Conservation (phyloP, 1,139 yeast species). For the Taphrina deformans region DNA sequence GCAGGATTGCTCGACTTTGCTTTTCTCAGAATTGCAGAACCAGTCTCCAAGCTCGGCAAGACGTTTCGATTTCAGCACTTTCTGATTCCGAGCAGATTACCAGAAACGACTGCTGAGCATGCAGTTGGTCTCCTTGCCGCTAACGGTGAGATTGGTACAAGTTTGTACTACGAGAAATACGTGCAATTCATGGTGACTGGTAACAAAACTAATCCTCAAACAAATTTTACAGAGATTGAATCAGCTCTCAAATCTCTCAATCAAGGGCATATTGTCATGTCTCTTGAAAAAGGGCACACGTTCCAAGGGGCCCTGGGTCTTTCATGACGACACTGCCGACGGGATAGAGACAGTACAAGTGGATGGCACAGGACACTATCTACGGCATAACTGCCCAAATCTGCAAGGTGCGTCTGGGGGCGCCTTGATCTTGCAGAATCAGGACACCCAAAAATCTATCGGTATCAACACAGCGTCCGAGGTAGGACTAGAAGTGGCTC, state of each 20-base stretch:
- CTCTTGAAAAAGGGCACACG: neutral
- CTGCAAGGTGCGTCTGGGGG: neutral
- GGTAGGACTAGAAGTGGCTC: neutral
- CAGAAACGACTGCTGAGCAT: neutral
- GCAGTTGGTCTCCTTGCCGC: neutral
- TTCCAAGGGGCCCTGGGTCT: neutral
- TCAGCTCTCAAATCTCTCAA: neutral
- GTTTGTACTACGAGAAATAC: neutral
- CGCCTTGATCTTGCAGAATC: neutral
- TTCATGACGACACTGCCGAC: neutral
- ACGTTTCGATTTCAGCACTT: neutral
- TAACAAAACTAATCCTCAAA: too few species aligned
- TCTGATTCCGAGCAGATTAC: neutral
- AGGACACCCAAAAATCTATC: neutral
- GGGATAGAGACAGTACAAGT: neutral
- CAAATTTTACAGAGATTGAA: too few species aligned
- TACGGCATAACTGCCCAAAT: neutral
- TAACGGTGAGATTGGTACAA: neutral
- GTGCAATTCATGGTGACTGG: neutral
- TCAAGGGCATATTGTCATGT: neutral
- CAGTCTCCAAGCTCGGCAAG: neutral
- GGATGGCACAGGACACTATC: neutral
- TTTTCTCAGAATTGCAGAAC: neutral
- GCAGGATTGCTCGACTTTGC: neutral
- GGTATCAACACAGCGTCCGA: neutral